Base-by-base conservation (phyloP, 1,284 basidiomycete genomes). In the Heterobasidion parviporum region DNA sequence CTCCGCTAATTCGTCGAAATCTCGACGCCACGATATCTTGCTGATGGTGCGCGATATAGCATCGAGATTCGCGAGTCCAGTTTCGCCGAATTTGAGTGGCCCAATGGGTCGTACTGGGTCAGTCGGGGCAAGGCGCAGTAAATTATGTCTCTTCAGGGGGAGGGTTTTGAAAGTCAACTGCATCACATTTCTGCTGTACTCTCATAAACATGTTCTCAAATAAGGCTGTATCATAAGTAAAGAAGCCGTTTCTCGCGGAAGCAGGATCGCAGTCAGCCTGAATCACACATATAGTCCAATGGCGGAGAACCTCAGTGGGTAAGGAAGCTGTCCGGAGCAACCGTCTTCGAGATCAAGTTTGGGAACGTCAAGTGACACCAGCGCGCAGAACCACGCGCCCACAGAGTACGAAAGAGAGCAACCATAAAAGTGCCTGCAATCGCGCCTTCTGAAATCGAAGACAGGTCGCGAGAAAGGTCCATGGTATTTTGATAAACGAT, bases 21-120 rank as follows among this genome's bases (percentile, higher is more conserved):
- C 26, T 2, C 26, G 26, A 5, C 26, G 26, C 26, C 26, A 26
- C 26, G 36, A 44, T 32, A 8, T 4, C 12, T 18, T 48, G 18
- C 32, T 35, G 33, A 49, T 15, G 16, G n/a, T 48, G 8, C 38
- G 9, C 16, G 14, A 33, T 54, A 51, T 62, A 89, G 88, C 61
- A 91, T 91, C 65, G 85, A 92, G 72, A 90, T 91, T 81, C 74
- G 80, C 64, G 76, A 81, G 65, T 66, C 74, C 54, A 89, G 86
- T 64, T 87, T 91, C 59, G 80, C 78, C 4, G 81, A 88, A 65
- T 91, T 78, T 63, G 83, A 89, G 68, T 91, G 80, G 79, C 89
- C 89, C 3, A 74, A 81, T 63, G 88, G 88, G 3, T 78, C 80
- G 6, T 90, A 89, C 67, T 91, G 88, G 88, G 46, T 48, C 10